A percentile compares a stretch with the other conserved stretches of the same genome.
These are phyloP conservation scores for Hibiscus mutabilis DNA, from an alignment of 345 rosid genomes.

Conservation along the genomic window DNA sequence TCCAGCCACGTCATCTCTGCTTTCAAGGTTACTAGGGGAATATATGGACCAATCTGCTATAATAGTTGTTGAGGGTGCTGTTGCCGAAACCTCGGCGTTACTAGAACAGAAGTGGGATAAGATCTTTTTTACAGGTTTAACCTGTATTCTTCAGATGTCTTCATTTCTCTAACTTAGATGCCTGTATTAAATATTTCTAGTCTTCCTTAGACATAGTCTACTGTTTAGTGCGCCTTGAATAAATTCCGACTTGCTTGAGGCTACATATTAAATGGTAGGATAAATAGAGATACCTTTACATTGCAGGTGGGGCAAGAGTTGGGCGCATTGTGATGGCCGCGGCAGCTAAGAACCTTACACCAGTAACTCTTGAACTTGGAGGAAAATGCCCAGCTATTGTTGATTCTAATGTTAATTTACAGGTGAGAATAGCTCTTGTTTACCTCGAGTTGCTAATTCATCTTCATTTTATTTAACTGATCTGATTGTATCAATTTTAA, in stretches of 20 bases:
- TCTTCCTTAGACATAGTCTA: neutral
- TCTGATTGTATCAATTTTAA: constrained; percentile 24
- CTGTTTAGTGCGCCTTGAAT: neutral
- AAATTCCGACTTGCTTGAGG: neutral
- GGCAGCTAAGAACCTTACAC: constrained; percentile 96
- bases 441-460: neutral
- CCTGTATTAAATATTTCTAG: neutral
- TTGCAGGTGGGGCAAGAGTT: constrained; percentile 66
- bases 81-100: constrained; percentile 60
- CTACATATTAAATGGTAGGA: no score
- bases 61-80: constrained; percentile 80
- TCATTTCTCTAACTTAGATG: neutral
- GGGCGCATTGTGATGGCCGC: constrained; percentile 91
- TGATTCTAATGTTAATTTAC: constrained; percentile 63
- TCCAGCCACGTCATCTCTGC: constrained; percentile 67
- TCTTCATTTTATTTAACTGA: neutral
- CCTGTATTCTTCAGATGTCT: neutral
- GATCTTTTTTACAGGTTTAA: constrained; percentile 85
- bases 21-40: constrained; percentile 52
- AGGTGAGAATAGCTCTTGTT: constrained; percentile 36
- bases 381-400: constrained; percentile 88
- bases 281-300: neutral
- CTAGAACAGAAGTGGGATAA: constrained; percentile 97
- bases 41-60: constrained; percentile 61
- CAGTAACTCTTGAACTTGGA: constrained; percentile 90